Base-by-base conservation (phyloP, 345 rosid genomes). In the Carallia brachiata region DNA sequence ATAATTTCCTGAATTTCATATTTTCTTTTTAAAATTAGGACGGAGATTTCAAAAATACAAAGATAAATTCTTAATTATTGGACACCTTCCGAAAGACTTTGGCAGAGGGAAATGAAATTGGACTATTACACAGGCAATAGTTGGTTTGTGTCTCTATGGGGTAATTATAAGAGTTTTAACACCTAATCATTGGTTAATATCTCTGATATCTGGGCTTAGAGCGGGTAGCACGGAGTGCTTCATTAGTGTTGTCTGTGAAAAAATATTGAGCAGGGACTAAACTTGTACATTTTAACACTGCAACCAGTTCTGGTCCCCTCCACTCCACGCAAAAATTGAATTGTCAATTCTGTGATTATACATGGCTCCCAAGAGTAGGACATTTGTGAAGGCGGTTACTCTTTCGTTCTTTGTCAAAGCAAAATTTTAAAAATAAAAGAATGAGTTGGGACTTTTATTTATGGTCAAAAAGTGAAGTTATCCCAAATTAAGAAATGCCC, bases 351-450 rank as follows among this genome's bases (percentile, higher is more conserved):
- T 3, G 28, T 0, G 3, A 32, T 15, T 23, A 55, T 36, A 54
- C 47, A 47, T 63, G 23, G 1, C 63, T 56, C 34, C 47, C 37
- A 19, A 48, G 34, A 40, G 48, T 19, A 15, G 65, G 58, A 63
- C 63, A 31, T 55, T 12, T 63, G 69, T 58, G 65, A 58, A 58
- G 60, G 70, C 47, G 39, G 50, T 6, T 15, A 2, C 37, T 36
- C 44, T n/a, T 7, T n/a, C n/a, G 23, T 4, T 71, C 48, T 32
- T 48, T 16, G 19, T 44, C 58, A 72, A 31, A 48, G 27, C 31
- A 18, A 56, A 56, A 44, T 12, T 12, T 37, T 44, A 52, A 50
- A 9, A 7, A 67, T 10, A n/a, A 15, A n/a, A 36, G 12, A 32
- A 1, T 1, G 10, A 18, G 16, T 9, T 19, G 8, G 0, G 13